These are phyloP conservation scores for Trametes meyenii DNA, from an alignment of 768 basidiomycete species.

Conservation along the genomic window DNA sequence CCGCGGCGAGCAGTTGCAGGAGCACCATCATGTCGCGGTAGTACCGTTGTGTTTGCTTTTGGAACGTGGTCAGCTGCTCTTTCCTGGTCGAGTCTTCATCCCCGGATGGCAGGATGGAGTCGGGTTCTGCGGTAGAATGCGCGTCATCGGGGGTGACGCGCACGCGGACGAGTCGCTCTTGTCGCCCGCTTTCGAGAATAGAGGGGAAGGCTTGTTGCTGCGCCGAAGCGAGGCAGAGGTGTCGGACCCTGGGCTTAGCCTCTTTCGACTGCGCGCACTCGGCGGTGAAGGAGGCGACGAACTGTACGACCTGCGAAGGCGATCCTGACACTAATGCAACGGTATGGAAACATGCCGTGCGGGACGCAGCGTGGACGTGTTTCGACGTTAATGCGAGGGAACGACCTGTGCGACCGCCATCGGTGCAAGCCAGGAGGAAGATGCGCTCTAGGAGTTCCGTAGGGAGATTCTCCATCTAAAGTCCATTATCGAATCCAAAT, in stretches of 20 bases:
- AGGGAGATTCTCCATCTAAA: neutral
- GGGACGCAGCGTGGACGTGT: neutral
- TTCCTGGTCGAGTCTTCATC: neutral
- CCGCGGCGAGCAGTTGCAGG: neutral
- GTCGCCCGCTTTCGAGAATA: neutral
- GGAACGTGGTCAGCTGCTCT: neutral
- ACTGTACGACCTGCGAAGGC: neutral
- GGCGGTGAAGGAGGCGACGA: neutral
- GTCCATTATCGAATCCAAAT: too few relatives aligned
- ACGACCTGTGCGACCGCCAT: slow-evolving; percentile 14
- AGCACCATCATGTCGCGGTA: slow-evolving; percentile 5
- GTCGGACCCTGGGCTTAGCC: neutral
- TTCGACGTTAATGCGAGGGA: slow-evolving; percentile 8
- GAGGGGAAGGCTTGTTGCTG: neutral
- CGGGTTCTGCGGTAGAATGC: neutral
- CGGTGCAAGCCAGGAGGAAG: slow-evolving; percentile 6
- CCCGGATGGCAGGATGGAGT: too few relatives aligned
- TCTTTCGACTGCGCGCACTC: neutral
- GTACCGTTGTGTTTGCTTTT: neutral
- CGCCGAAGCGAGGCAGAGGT: slow-evolving; percentile 1
- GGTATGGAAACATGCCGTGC: slow-evolving; percentile 1
- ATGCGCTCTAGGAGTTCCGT: slow-evolving; percentile 5
- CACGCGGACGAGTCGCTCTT: neutral
- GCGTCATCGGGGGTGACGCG: neutral
- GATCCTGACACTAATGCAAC: slow-evolving; percentile 2